Conservation (phyloP, 192 early-diverging fungal genomes). For the Geranomyces michiganensis region DNA sequence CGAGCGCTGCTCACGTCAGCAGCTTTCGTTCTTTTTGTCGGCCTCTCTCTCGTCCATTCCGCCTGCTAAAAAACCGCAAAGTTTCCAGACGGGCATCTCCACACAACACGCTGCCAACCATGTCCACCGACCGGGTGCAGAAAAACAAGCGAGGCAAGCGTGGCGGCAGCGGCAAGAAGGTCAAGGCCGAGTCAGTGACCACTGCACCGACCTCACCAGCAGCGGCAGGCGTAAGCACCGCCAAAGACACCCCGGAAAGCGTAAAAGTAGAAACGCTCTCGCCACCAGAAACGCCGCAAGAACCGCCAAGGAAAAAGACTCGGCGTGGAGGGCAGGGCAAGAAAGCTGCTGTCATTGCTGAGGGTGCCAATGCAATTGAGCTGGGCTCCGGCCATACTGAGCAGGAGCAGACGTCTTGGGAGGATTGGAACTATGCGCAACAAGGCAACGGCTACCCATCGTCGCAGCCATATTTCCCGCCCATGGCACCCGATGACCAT, state of each 20-base stretch:
- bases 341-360: slow-evolving; percentile 5
- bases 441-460: background rate
- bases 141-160: slow-evolving; percentile 29
- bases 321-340: slow-evolving; percentile 30
- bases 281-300: background rate
- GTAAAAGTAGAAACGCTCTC: background rate
- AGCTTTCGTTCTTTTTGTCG: too few relatives aligned
- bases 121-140: slow-evolving; percentile 16
- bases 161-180: slow-evolving; percentile 26
- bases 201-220: background rate
- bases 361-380: background rate
- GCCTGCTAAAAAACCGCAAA: too few relatives aligned
- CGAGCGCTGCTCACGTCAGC: too few relatives aligned
- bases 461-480: slow-evolving; percentile 27
- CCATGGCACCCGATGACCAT: slow-evolving; percentile 21
- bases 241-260: background rate
- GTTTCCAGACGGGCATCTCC: too few relatives aligned
- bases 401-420: slow-evolving; percentile 8
- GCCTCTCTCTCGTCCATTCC: too few relatives aligned
- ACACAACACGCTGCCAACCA: background rate
- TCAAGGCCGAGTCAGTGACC: background rate
- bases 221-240: background rate
- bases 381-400: slow-evolving; percentile 8
- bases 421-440: background rate
- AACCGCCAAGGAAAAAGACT: slow-evolving; percentile 30